Evolutionary conservation across 2,329 filamentous ascomycete genomes (phyloP).

Genomic region (Aschersonia sp.): DNA sequence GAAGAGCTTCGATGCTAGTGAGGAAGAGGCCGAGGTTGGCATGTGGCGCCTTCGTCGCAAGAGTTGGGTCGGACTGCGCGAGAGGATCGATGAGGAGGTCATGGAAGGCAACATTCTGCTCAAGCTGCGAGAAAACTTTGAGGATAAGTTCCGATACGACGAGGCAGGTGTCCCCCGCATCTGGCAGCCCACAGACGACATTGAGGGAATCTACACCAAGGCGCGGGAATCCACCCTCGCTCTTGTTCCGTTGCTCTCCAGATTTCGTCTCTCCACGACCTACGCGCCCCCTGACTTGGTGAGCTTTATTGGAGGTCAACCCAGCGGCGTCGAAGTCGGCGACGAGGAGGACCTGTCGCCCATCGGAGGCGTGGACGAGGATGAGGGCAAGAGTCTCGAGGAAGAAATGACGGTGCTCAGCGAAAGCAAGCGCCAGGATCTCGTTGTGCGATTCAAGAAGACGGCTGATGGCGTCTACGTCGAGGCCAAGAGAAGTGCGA

Average conservation of each 20-base stretch:
- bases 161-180: slow-evolving; percentile 88
- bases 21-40: slow-evolving; percentile 83
- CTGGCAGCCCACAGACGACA: slow-evolving; percentile 93
- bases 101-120: slow-evolving; percentile 94
- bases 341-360: slow-evolving; percentile 84
- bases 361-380: slow-evolving; percentile 88
- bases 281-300: slow-evolving; percentile 69
- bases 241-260: slow-evolving; percentile 76
- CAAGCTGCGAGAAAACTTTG: slow-evolving; percentile 95
- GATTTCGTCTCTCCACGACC: slow-evolving; percentile 66
- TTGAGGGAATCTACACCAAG: slow-evolving; percentile 86
- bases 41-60: slow-evolving; percentile 87
- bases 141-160: slow-evolving; percentile 98
- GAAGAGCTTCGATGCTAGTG: slow-evolving; percentile 82
- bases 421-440: slow-evolving; percentile 79
- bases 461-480: slow-evolving; percentile 95
- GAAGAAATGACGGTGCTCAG: slow-evolving; percentile 94
- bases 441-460: slow-evolving; percentile 95
- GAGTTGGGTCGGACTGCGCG: slow-evolving; percentile 80
- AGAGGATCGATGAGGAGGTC: slow-evolving; percentile 91
- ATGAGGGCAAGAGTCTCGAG: slow-evolving; percentile 85
- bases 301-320: slow-evolving; percentile 68
- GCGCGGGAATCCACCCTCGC: slow-evolving; percentile 85
- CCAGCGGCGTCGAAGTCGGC: slow-evolving; percentile 56
- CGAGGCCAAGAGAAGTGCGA: slow-evolving; percentile 91